Evolutionary conservation across 139 green algal species (phyloP).

Genomic region (Ostreobium quekettii): DNA sequence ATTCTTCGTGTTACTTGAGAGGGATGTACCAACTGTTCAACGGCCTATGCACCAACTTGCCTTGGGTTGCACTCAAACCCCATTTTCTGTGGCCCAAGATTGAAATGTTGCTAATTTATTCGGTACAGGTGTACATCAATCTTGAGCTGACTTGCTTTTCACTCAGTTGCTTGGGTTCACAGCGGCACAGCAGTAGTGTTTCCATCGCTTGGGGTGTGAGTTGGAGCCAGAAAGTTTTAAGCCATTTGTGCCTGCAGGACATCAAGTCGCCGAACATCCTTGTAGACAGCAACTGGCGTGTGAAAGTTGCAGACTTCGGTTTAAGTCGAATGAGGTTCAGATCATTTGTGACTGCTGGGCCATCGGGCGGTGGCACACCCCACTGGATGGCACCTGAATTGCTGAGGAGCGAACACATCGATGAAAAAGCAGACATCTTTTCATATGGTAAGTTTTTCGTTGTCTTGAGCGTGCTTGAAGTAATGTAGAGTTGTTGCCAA

Average conservation of each 20-base stretch:
- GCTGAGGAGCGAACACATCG: slow-evolving; percentile 23
- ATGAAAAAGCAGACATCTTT: slow-evolving; percentile 20
- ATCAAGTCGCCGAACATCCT: slow-evolving; percentile 72
- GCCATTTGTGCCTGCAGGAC: slow-evolving; percentile 32
- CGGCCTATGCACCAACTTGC: no score
- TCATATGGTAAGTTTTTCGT: background rate
- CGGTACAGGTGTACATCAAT: no score
- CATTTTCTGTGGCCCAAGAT: no score
- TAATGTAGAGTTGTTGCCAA: slow-evolving; percentile 6
- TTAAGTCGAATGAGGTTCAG: slow-evolving; percentile 23
- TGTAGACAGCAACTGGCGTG: slow-evolving; percentile 54
- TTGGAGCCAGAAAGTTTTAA: background rate
- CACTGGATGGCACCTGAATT: slow-evolving; percentile 82
- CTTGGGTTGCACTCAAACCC: no score
- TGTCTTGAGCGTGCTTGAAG: background rate
- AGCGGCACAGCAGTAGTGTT: no score
- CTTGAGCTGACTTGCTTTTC: no score
- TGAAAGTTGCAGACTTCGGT: slow-evolving; percentile 73
- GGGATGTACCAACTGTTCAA: no score
- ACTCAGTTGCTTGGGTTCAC: no score
- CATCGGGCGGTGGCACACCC: slow-evolving; percentile 28
- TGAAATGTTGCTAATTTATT: no score
- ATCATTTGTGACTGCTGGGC: background rate
- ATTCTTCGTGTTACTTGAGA: no score
- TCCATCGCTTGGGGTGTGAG: background rate